Percentiles rank a stretch among this genome's conserved stretches.
Evolutionary conservation across 2,329 filamentous ascomycete species (phyloP).

Genomic region (Fusarium equiseti): DNA sequence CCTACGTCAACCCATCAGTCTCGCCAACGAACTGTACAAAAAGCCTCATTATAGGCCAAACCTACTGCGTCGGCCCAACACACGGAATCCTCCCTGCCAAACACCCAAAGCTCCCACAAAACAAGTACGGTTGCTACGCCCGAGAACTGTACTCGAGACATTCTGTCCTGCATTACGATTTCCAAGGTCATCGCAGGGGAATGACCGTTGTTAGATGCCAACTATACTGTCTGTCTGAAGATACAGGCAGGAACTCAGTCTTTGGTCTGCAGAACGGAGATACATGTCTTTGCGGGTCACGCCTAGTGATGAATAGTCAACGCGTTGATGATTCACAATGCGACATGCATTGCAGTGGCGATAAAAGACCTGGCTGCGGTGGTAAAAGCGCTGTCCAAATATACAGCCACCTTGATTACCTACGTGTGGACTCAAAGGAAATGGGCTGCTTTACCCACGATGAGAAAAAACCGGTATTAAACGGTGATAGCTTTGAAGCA

Average conservation of each 20-base stretch:
- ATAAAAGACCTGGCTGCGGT: background rate
- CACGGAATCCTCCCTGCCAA: background rate
- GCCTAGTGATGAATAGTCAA: background rate
- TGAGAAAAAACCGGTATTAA: background rate
- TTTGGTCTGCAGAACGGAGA: conserved; percentile 3
- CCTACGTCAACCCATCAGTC: background rate
- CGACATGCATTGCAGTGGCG: background rate
- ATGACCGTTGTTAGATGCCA: conserved; percentile 1
- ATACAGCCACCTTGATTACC: background rate
- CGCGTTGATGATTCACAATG: conserved; percentile 4
- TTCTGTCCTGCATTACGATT: background rate
- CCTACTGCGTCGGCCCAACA: conserved; percentile 1
- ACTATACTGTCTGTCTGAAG: background rate
- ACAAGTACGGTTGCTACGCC: background rate
- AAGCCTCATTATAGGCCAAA: background rate
- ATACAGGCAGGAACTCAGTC: fast-evolving
- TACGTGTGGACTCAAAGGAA: background rate
- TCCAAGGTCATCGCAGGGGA: background rate
- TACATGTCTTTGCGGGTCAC: background rate
- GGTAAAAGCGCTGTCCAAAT: background rate
- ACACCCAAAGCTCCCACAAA: background rate
- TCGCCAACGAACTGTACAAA: background rate
- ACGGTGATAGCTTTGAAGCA: background rate
- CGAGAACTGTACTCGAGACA: background rate
- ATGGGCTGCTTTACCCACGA: background rate